Base-by-base conservation (phyloP, 1,284 basidiomycete species). In the Schizophyllum amplum region DNA sequence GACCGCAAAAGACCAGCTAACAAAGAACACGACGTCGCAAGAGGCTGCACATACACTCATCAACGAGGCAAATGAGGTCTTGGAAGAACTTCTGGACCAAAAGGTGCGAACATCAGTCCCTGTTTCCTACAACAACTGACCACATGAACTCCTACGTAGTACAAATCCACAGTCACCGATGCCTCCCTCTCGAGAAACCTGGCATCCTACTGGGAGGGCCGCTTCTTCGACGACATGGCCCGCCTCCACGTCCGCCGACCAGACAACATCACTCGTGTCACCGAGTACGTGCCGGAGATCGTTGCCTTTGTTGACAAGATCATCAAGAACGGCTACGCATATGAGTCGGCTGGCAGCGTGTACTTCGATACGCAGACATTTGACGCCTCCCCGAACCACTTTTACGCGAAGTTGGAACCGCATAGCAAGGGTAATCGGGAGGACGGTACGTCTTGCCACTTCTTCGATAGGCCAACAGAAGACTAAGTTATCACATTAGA, bases 271-370 rank as follows among this genome's bases (percentile, higher is more conserved):
- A 99, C 97, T 2, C 86, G 97, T 47, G 97, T 99, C 15, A 96
- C 94, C 17, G 97, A 99, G 71, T 99, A 94, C 71, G 89, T 99
- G 13, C 92, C 94, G 6, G 95, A 99, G 72, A 94, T 98, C 62
- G 91, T 94, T 55, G 71, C 81, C 1, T 99, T 96, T 68, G 90
- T 98, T 21, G 81, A 95, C 68, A 77, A 81, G 51, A 94, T 99
- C 67, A 78, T 97, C 61, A 73, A 82, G 58, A 95, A 96, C 60
- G 96, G 95, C 0, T 98, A 87, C 67, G 97, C 84, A 4, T 99
- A 99, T 70, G 90, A 85, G 62, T 80, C 82, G 4, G 89, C 90
- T 62, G 94, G 93, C 17, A 93, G 87, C 68, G 88, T 99, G 13
- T 99, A 97, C 76, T 99, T 99, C 66, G 93, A 99, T 71, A 97